Conservation (phyloP, 2,329 filamentous ascomycete genomes). For the Penicillium sp. region DNA sequence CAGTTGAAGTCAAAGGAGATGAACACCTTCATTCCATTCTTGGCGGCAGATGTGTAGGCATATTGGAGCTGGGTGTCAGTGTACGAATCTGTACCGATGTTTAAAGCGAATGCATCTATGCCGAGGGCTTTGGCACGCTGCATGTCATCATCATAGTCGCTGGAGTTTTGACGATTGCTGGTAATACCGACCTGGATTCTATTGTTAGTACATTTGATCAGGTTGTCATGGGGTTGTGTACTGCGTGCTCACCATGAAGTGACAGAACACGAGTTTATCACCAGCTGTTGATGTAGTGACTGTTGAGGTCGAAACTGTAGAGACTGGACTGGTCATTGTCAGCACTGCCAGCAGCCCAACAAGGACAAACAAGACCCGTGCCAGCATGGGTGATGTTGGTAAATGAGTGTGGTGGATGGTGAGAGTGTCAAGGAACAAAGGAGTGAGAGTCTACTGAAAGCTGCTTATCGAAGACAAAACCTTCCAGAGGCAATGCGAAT, state of each 20-base stretch:
- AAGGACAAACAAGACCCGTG: slow-evolving; percentile 13
- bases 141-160: slow-evolving; percentile 52
- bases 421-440: background rate
- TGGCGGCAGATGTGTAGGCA: slow-evolving; percentile 52
- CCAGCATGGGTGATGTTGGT: background rate
- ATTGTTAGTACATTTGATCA: background rate
- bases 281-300: slow-evolving; percentile 1
- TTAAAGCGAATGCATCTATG: slow-evolving; percentile 54
- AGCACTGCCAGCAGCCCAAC: slow-evolving; percentile 15
- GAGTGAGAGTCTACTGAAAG: background rate
- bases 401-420: background rate
- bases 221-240: background rate
- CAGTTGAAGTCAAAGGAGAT: slow-evolving; percentile 60
- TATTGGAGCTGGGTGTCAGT: slow-evolving; percentile 48
- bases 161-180: slow-evolving; percentile 42
- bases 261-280: slow-evolving; percentile 42
- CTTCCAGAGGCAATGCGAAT: background rate
- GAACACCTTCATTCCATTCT: slow-evolving; percentile 53
- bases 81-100: slow-evolving; percentile 49
- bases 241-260: slow-evolving; percentile 41
- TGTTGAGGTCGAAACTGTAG: background rate
- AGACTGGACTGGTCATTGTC: slow-evolving; percentile 16
- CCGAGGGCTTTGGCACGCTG: slow-evolving; percentile 43
- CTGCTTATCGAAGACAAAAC: background rate
- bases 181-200: slow-evolving; percentile 46